A percentile compares a stretch with the other conserved stretches of the same genome.
phyloP scores from a whole-genome alignment of 106 monocot species.

The Dactylorhiza incarnata region DNA sequence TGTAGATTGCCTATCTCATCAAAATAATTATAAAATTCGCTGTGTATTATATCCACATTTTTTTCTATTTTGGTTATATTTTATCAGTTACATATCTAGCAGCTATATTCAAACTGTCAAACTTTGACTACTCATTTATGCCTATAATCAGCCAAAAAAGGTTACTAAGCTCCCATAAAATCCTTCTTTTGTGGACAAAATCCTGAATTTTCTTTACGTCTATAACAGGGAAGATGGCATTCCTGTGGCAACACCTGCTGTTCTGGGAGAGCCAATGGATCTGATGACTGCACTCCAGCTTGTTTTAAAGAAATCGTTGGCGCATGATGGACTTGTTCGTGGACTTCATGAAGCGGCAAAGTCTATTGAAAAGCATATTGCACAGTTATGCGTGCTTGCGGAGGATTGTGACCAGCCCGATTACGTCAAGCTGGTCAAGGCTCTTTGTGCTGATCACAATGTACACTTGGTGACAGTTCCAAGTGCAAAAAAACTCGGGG shows the following conservation, averaged over 20 bases:
- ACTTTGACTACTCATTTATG: no score
- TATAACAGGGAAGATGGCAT: constrained; percentile 33
- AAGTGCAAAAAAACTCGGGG: constrained; percentile 1
- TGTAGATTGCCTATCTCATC: no score
- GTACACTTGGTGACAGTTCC: constrained; percentile 16
- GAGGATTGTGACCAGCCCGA: constrained; percentile 85
- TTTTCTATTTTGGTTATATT: no score
- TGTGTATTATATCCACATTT: no score
- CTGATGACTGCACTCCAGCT: constrained; percentile 67
- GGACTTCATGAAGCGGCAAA: constrained; percentile 66
- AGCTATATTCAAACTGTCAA: no score
- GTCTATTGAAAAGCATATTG: constrained; percentile 60
- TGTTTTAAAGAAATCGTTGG: constrained; percentile 55
- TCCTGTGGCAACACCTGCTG: constrained; percentile 23
- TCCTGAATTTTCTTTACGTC: no score
- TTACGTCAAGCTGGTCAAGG: constrained; percentile 28
- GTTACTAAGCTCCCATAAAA: no score
- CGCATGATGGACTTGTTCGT: constrained; percentile 54
- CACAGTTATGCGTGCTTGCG: constrained; percentile 65
- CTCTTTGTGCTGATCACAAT: constrained; percentile 17
- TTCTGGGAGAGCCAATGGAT: constrained; percentile 72
- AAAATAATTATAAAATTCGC: no score
- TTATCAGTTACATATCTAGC: no score
- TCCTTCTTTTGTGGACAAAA: no score
- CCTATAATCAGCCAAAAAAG: no score